These are phyloP conservation scores for Zarea fungicola DNA, from an alignment of 2,329 filamentous ascomycete species.

Conservation along the genomic window DNA sequence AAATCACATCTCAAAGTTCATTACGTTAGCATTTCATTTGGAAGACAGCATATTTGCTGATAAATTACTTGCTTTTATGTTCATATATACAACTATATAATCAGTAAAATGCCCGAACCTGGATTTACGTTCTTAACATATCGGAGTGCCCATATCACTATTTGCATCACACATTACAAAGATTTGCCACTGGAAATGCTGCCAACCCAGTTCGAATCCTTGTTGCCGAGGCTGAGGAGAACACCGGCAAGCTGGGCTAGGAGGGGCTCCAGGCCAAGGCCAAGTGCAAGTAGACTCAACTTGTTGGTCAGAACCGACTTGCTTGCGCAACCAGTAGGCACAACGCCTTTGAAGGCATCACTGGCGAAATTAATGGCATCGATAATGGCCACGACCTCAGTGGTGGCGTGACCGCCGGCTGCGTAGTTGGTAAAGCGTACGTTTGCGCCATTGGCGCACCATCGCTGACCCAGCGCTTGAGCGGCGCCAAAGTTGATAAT, in stretches of 20 bases:
- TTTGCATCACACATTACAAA: background rate
- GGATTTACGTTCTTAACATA: background rate
- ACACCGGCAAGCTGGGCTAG: background rate
- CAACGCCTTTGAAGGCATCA: constrained; percentile 10
- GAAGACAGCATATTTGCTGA: too few relatives aligned
- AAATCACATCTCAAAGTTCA: too few relatives aligned
- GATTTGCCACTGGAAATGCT: background rate
- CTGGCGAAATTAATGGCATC: constrained; percentile 4
- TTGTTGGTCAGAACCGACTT: constrained; percentile 3
- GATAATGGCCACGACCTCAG: constrained; percentile 4
- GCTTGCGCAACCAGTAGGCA: background rate
- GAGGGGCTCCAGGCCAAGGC: constrained; percentile 8
- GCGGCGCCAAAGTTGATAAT: constrained; percentile 8
- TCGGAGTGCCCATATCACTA: background rate
- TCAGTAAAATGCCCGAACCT: background rate
- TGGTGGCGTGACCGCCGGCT: constrained; percentile 7
- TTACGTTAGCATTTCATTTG: too few relatives aligned
- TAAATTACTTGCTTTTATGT: too few relatives aligned
- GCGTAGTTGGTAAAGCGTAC: constrained; percentile 9
- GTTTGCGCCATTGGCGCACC: constrained; percentile 11
- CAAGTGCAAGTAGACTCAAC: constrained; percentile 8
- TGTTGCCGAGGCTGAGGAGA: constrained; percentile 3
- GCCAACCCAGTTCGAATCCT: constrained; percentile 3
- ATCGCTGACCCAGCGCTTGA: background rate
- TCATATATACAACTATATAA: too few relatives aligned